These are phyloP conservation scores for Spergularia azorica DNA, from an alignment of 179 eudicot genomes.

Conservation along the genomic window DNA sequence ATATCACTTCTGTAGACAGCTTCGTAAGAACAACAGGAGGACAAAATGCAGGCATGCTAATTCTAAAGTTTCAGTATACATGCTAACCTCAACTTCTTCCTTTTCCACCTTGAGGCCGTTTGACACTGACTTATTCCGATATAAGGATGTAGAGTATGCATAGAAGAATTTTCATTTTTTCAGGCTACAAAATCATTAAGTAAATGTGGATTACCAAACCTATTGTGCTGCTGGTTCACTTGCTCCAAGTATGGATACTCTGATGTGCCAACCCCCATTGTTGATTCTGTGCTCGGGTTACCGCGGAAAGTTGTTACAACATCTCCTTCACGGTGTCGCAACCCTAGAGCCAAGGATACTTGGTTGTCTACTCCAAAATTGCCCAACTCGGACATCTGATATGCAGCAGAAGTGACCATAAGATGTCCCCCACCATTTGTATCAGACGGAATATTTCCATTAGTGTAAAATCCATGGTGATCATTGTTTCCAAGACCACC, in stretches of 20 bases:
- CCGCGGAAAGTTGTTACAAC: slow-evolving; percentile 39
- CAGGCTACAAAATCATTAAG: slow-evolving; percentile 58
- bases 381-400: slow-evolving; percentile 63
- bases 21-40: slow-evolving; percentile 27
- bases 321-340: slow-evolving; percentile 76
- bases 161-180: slow-evolving; percentile 17
- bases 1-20: slow-evolving; percentile 25
- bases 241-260: slow-evolving; percentile 48
- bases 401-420: slow-evolving; percentile 38
- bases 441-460: slow-evolving; percentile 25
- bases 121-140: slow-evolving; percentile 31
- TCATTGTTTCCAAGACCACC: slow-evolving; percentile 31
- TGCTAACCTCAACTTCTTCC: slow-evolving; percentile 24
- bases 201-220: slow-evolving; percentile 47
- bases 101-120: slow-evolving; percentile 16
- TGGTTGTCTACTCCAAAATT: slow-evolving; percentile 55
- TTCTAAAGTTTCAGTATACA: slow-evolving; percentile 31
- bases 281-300: slow-evolving; percentile 22
- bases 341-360: slow-evolving; percentile 83
- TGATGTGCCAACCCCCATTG: slow-evolving; percentile 30
- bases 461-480: slow-evolving; percentile 38
- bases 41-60: slow-evolving; percentile 36
- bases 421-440: slow-evolving; percentile 41
- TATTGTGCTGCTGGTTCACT: slow-evolving; percentile 44
- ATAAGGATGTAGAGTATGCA: slow-evolving; percentile 21